These are phyloP conservation scores for Nepenthes gracilis DNA, from an alignment of 148 eudicot species.

Conservation along the genomic window DNA sequence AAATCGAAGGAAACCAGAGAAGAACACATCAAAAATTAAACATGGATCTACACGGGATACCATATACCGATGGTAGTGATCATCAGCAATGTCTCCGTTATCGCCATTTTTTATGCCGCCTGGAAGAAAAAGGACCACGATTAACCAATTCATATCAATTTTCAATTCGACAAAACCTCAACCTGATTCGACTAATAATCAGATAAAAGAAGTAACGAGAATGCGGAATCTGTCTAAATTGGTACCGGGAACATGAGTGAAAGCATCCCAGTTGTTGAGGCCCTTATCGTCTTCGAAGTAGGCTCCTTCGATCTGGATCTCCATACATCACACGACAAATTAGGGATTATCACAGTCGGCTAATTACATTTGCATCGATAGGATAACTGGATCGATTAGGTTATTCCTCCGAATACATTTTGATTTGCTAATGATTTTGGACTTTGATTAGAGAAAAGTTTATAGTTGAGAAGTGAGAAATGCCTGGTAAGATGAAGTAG, in stretches of 20 bases:
- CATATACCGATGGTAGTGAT: conserved; percentile 76
- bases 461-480: not conserved
- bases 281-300: conserved; percentile 50
- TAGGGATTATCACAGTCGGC: not conserved
- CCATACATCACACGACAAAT: not conserved
- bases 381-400: too few relatives aligned
- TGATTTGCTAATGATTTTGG: too few relatives aligned
- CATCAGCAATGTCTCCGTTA: conserved; percentile 66
- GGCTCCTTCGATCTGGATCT: conserved; percentile 51
- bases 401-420: too few relatives aligned
- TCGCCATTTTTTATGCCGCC: conserved; percentile 29
- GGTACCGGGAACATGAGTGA: conserved; percentile 28
- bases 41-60: conserved; percentile 10
- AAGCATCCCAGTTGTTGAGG: conserved; percentile 64
- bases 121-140: not conserved
- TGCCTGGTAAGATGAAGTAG: conserved; percentile 68
- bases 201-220: too few relatives aligned
- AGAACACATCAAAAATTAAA: too few relatives aligned
- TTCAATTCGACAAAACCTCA: too few relatives aligned
- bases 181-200: too few relatives aligned
- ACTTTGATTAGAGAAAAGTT: too few relatives aligned
- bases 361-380: too few relatives aligned
- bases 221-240: not conserved
- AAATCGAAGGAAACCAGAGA: too few relatives aligned
- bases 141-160: not conserved